Evolutionary conservation across 228 moss, liverwort and hornwort genomes (phyloP), one percentile per base, ranked within the genome.

Genomic region (Sphagnum magellanicum): DNA sequence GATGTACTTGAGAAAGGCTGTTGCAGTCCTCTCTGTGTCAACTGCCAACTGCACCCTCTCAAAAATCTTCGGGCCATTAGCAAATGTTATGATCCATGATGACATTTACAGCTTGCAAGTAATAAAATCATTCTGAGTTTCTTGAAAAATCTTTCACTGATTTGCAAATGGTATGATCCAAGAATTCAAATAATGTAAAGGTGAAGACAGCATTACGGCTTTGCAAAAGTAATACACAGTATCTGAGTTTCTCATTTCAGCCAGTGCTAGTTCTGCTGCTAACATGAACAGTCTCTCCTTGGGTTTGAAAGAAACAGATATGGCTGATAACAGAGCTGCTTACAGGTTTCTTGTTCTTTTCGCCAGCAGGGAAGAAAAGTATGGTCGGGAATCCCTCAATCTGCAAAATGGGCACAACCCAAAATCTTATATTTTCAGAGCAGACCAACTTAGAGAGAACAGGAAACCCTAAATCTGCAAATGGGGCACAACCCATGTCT

Each of bases 261-360:
- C 32, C 3, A 3, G 32, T 3, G 32, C 32, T 32, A 32, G 3
- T 32, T 32, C 32, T 32, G 32, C 32, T 32, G 32, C 32, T 32
- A 32, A 48, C 9, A 14, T 61, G 55, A 17, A 64, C 53, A 14
- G 10, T 32, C 32, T 32, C 1, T 32, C 32, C 32, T 32, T 32
- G 32, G 32, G 32, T 32, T 32, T 32, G 32, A 32, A 32, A 32
- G 32, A 32, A 32, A 32, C 32, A 32, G 32, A 32, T 32, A 32
- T 32, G 32, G 32, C 32, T 32, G 32, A 32, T 32, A 3, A 32
- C 1, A 32, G 32, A 32, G 32, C 32, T 32, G 71, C 87, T 61
- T 82, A 95, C 95, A 66, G 93, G 97, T 70, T 93, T 93, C 75
- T 91, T 93, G 77, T 90, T 97, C 73, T 93, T 97, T 73, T 89